Conservation (phyloP, 1,284 basidiomycete species). For the Sparassis latifolia region DNA sequence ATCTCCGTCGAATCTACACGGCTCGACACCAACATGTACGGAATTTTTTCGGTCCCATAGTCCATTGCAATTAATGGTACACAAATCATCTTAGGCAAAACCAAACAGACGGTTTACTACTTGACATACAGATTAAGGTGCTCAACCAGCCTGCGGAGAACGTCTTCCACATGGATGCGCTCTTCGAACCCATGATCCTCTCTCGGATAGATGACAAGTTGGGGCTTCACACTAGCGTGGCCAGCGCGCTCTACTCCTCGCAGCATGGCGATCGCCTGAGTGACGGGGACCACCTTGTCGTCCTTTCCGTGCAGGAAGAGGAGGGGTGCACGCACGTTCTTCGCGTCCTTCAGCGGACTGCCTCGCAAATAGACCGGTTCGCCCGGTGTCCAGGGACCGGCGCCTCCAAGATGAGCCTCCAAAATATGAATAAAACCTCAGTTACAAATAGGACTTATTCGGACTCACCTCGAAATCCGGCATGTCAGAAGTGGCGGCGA, state of each 20-base stretch:
- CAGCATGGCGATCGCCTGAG: constrained; percentile 6
- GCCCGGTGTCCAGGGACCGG: constrained; percentile 2
- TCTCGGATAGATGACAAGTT: constrained; percentile 4
- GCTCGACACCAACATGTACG: neutral
- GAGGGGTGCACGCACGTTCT: constrained; percentile 2
- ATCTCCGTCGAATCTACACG: too few relatives aligned
- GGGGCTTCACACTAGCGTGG: neutral
- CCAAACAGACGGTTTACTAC: neutral
- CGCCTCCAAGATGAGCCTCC: constrained; percentile 4
- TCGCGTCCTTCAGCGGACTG: constrained; percentile 3
- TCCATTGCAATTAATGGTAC: neutral
- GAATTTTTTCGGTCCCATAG: neutral
- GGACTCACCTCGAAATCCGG: constrained; percentile 5
- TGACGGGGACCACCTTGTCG: constrained; percentile 4
- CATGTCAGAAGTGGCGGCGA: constrained; percentile 4
- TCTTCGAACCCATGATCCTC: constrained; percentile 6
- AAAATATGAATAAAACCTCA: neutral
- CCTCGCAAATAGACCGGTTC: constrained; percentile 1
- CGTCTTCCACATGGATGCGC: constrained; percentile 5
- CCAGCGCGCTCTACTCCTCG: constrained; percentile 4
- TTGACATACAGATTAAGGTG: neutral
- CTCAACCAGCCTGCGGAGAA: constrained; percentile 1
- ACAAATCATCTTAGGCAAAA: neutral
- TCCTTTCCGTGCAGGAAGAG: constrained; percentile 7
- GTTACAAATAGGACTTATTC: neutral